Conservation (phyloP, 257 asterid species). For the Sherardia arvensis region DNA sequence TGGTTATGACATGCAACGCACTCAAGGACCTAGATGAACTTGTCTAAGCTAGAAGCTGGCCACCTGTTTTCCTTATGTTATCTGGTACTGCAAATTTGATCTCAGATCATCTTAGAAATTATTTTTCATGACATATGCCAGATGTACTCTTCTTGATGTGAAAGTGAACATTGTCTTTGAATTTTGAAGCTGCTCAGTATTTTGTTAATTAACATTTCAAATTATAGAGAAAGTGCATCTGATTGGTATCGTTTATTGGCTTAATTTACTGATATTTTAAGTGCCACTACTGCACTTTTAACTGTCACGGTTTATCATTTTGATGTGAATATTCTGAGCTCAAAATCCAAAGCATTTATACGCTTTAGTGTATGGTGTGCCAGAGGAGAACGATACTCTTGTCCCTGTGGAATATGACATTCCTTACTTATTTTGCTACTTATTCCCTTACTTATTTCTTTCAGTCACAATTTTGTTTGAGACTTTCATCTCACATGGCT, state of each 20-base stretch:
- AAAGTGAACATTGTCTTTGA: slow-evolving; percentile 5
- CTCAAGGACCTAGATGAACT: slow-evolving; percentile 68
- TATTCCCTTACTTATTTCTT: too few species aligned
- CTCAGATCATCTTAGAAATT: slow-evolving; percentile 14
- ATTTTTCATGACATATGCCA: slow-evolving; percentile 2
- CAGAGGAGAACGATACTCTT: not conserved
- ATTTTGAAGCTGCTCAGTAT: not conserved
- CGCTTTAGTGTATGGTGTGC: not conserved
- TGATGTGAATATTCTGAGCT: not conserved
- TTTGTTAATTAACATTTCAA: not conserved
- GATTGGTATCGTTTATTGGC: not conserved
- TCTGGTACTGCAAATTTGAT: slow-evolving; percentile 24
- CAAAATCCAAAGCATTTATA: not conserved
- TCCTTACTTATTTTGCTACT: not conserved
- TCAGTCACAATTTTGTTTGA: not conserved
- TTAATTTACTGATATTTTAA: not conserved
- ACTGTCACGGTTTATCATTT: not conserved
- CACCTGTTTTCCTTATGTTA: slow-evolving; percentile 14
- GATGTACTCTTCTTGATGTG: not conserved
- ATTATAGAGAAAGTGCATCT: not conserved
- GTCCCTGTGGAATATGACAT: too few species aligned
- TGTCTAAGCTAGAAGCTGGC: slow-evolving; percentile 20
- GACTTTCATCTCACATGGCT: not conserved
- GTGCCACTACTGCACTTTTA: not conserved
- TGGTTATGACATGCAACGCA: slow-evolving; percentile 48